Evolutionary conservation across 371 early-diverging fungal species (phyloP), one percentile per base, ranked within the genome.

Genomic region (Blakeslea trispora): DNA sequence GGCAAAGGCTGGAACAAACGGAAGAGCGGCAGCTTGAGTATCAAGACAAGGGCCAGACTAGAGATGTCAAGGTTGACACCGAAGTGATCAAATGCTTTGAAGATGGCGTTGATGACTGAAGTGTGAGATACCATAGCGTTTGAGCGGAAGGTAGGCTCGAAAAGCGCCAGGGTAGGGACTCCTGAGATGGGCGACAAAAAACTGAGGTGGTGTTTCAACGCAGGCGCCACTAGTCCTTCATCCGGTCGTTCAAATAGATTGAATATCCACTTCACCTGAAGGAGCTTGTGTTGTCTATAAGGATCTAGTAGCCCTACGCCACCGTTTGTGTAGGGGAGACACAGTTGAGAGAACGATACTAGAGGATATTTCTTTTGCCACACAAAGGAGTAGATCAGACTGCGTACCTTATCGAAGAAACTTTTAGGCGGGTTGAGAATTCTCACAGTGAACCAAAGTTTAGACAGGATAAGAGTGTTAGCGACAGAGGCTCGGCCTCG

Each of bases 251-350:
- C 28, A 28, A 28, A 28, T 3, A 28, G 28, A 28, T 28, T 28
- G 28, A 28, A 28, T 28, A 28, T 28, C 28, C 28, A 44, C n/a
- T 46, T 17, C 19, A 55, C 23, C 24, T 55, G 55, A 15, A 55
- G 55, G 28, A 32, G 46, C 23, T 18, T 17, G 19, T 55, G 47
- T 37, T 55, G 55, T 8, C 34, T 7, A 11, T 35, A 17, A 19
- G 47, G 37, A 23, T 55, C 19, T 19, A 53, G 34, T 9, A 53
- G 9, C 14, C 54, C 54, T 14, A 53, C 9, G 22, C 54, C 45
- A 5, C 49, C 49, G 0, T n/a, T 28, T 2, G 43, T 72, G 74
- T 32, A 66, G 31, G 46, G 46, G 24, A 28, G 28, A n/a, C 31
- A 46, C 31, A 46, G n/a, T 46, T 46, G 46, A 46, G 21, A 15